Base-by-base conservation (phyloP, 352 stramenopile genomes). In the Globisporangium canariense region DNA sequence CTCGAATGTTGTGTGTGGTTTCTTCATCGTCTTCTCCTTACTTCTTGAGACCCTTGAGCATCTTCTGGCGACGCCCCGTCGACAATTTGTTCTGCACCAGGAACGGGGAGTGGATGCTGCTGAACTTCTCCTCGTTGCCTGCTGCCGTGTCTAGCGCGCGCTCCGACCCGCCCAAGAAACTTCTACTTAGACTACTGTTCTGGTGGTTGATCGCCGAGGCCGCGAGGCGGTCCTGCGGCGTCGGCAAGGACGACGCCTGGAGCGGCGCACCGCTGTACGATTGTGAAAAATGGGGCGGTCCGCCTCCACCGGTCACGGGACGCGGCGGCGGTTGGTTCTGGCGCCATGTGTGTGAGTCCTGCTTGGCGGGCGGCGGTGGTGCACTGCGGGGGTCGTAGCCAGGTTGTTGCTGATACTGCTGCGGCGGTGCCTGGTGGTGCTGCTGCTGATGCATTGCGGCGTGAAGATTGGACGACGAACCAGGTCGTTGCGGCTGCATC, bases 11-110 rank as follows among this genome's bases (percentile, higher is more conserved):
- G 25, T 41, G 22, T 16, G 25, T 38, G 20, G 9, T 46, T 9
- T 30, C 10, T 32, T 34, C 53, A 4, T 36, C 22, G 32, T 6
- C 16, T n/a, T 10, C 34, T 14, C 4, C 32, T 54, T 91, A 95
- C 71, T 95, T 95, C 72, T 91, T 93, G 51, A 95, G 72, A 14
- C 86, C 84, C 81, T 95, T 95, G 32, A 95, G 75, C 83, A 95
- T 95, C 73, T 93, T 93, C 76, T 95, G 86, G 16, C 86, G 79
- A 53, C 84, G 84, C 36, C 85, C 83, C 6, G 84, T 91, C 41
- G 86, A 95, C 45, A 95, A 79, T 68, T 95, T 95, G 74, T 91
- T 92, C 70, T 89, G 81, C 62, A 84, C 77, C 56, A 93, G 73
- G 73, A 95, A 95, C 14, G 86, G 86, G 54, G 86, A 86, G 74